phyloP scores from a whole-genome alignment of 257 asterid species.

The Solanum tacnaense region DNA sequence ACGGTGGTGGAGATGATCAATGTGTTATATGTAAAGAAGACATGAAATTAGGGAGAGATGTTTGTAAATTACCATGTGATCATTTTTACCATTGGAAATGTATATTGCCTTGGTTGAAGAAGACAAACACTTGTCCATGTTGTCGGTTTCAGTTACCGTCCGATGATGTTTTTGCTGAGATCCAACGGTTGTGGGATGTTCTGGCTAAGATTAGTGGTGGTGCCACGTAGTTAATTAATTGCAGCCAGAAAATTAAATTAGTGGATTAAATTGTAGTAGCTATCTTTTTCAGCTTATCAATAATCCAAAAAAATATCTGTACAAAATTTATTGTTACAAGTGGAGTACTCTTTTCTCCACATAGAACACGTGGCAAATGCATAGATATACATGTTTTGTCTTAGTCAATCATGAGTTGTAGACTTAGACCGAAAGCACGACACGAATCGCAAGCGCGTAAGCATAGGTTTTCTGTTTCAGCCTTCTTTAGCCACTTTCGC shows the following conservation, averaged over 20 bases:
- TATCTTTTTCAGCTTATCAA: not conserved
- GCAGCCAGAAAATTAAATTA: not conserved
- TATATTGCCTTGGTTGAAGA: conserved; percentile 60
- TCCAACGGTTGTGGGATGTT: conserved; percentile 56
- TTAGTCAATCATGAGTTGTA: not conserved
- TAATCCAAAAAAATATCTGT: not conserved
- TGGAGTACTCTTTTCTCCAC: not conserved
- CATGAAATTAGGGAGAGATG: conserved; percentile 63
- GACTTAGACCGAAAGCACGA: too few relatives aligned
- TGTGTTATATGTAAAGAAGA: conserved; percentile 81
- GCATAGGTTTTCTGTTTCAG: too few relatives aligned
- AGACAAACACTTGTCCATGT: conserved; percentile 72
- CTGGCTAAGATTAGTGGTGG: conserved; percentile 27
- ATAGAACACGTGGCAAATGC: not conserved
- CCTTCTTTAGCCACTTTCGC: too few relatives aligned
- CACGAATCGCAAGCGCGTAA: too few relatives aligned
- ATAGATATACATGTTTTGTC: not conserved
- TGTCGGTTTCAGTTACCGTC: conserved; percentile 77
- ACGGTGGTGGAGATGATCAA: conserved; percentile 22
- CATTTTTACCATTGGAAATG: conserved; percentile 87
- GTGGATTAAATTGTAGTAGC: not conserved
- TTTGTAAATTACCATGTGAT: conserved; percentile 73
- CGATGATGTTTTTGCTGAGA: conserved; percentile 61
- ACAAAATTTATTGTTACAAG: not conserved
- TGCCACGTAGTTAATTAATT: not conserved